These are phyloP conservation scores for Panaeolus cyanescens DNA, from an alignment of 768 basidiomycete species.

Conservation along the genomic window DNA sequence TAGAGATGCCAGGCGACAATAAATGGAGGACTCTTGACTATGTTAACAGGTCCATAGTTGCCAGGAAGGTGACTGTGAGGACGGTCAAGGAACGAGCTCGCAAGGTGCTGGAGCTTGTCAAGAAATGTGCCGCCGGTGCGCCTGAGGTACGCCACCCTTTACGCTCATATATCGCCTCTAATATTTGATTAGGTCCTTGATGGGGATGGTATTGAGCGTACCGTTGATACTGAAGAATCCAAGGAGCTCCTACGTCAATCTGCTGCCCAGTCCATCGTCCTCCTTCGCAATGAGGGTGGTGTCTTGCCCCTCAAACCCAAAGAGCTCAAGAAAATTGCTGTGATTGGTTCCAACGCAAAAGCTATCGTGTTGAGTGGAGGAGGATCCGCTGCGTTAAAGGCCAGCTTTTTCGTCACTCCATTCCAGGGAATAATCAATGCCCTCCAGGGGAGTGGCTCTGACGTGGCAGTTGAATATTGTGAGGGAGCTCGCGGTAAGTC, in stretches of 20 bases:
- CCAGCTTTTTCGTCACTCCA: constrained; percentile 76
- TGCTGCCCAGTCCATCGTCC: constrained; percentile 72
- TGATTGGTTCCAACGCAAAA: constrained; percentile 76
- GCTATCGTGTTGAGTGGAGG: constrained; percentile 65
- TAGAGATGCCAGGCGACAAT: constrained; percentile 79
- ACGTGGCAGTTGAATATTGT: constrained; percentile 60
- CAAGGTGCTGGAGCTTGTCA: constrained; percentile 67
- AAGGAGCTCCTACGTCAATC: constrained; percentile 63
- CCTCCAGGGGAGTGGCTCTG: constrained; percentile 38
- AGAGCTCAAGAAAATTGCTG: constrained; percentile 66
- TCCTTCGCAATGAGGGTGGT: constrained; percentile 67
- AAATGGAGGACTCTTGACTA: constrained; percentile 77
- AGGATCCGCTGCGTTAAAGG: constrained; percentile 71
- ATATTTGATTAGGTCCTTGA: constrained; percentile 53
- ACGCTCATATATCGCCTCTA: background rate
- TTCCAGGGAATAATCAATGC: constrained; percentile 74
- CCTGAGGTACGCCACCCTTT: constrained; percentile 51
- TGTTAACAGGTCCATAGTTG: constrained; percentile 58
- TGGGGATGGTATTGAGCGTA: constrained; percentile 69
- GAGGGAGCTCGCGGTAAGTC: constrained; percentile 68
- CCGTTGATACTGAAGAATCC: constrained; percentile 61
- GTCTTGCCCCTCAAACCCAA: constrained; percentile 54
- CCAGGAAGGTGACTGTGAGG: constrained; percentile 65
- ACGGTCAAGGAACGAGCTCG: constrained; percentile 68
- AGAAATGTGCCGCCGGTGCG: constrained; percentile 66